Evolutionary conservation across 169 alveolate species (phyloP).

Genomic region (Besnoitia besnoiti): DNA sequence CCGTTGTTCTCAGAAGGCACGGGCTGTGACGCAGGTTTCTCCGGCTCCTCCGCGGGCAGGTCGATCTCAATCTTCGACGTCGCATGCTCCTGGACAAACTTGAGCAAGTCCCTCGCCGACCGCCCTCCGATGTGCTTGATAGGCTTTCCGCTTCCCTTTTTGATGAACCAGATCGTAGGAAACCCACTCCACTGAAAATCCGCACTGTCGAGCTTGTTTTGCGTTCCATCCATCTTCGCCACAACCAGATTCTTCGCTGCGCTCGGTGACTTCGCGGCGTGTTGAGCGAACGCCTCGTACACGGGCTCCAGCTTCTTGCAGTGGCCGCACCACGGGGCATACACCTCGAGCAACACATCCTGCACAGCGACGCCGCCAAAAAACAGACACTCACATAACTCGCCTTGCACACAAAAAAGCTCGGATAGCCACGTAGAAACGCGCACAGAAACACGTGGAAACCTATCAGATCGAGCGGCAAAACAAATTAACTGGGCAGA

Average conservation of each 20-base stretch:
- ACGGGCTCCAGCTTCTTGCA: slow-evolving; percentile 93
- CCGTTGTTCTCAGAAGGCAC: slow-evolving; percentile 64
- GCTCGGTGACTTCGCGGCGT: slow-evolving; percentile 26
- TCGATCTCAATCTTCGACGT: slow-evolving; percentile 17
- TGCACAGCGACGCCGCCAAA: slow-evolving; percentile 71
- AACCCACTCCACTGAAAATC: slow-evolving; percentile 34
- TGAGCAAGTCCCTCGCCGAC: slow-evolving; percentile 13
- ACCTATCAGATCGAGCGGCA: background rate
- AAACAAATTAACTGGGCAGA: too few species aligned
- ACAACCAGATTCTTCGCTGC: slow-evolving; percentile 47
- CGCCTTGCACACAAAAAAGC: slow-evolving; percentile 98
- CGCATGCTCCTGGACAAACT: slow-evolving; percentile 50
- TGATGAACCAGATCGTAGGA: slow-evolving; percentile 62
- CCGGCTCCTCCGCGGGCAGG: background rate
- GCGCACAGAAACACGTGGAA: background rate
- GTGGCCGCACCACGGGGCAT: slow-evolving; percentile 98
- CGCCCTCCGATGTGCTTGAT: slow-evolving; percentile 18
- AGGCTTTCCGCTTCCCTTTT: slow-evolving; percentile 53
- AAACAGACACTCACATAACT: slow-evolving; percentile 88
- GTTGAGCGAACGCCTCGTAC: slow-evolving; percentile 74
- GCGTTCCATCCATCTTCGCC: slow-evolving; percentile 64
- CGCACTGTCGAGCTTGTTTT: slow-evolving; percentile 30
- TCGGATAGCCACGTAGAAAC: slow-evolving; percentile 87
- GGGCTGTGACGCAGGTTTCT: slow-evolving; percentile 80
- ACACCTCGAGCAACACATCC: slow-evolving; percentile 90